phyloP scores from a whole-genome alignment of 257 asterid genomes.

The Solanum paucissectum region DNA sequence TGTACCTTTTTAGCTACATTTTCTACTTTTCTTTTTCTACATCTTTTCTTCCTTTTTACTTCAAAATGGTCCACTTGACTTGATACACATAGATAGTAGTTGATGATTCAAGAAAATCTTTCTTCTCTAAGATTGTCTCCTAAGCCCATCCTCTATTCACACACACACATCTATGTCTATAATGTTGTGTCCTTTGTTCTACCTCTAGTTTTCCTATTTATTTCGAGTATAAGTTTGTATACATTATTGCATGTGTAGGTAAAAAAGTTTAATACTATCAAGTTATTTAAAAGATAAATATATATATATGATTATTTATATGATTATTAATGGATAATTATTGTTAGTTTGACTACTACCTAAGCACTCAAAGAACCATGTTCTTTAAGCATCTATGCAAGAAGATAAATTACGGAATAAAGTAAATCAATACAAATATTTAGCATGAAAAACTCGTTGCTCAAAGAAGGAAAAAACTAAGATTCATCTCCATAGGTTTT shows the following conservation, averaged over 20 bases:
- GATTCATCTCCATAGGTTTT: fast-evolving
- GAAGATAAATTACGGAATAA: not conserved
- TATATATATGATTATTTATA: no score
- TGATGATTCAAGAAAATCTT: not conserved
- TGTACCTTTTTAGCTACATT: not conserved
- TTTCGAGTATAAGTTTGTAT: not conserved
- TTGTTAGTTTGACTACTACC: not conserved
- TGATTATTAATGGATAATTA: no score
- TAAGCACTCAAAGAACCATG: not conserved
- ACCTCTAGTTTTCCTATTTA: not conserved
- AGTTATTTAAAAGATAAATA: no score
- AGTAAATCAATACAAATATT: not conserved
- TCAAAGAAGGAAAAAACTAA: no score
- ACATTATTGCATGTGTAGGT: no score
- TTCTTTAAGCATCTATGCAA: not conserved
- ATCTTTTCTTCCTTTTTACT: not conserved
- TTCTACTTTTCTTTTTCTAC: not conserved
- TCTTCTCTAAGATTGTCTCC: not conserved
- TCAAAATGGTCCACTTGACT: not conserved
- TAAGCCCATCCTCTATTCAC: not conserved
- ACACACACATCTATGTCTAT: not conserved
- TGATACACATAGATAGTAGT: not conserved
- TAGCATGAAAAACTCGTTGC: no score
- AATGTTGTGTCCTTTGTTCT: not conserved
- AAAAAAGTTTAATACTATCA: no score